phyloP scores from a whole-genome alignment of 495 filamentous ascomycete genomes.

The Tuber brumale region DNA sequence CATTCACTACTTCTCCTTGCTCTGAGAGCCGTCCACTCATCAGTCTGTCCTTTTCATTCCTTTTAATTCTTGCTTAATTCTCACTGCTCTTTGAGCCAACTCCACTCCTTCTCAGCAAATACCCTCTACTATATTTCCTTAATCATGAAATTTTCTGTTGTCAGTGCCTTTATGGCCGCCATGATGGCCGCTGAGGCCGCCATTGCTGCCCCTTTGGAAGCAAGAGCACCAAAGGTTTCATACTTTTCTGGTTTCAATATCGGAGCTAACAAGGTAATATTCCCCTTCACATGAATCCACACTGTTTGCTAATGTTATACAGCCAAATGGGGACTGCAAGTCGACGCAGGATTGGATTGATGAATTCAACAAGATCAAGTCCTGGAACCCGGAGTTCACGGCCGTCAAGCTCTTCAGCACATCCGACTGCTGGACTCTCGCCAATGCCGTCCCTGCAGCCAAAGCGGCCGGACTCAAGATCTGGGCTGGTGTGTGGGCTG shows the following conservation, averaged over 20 bases:
- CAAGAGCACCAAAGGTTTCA: slow-evolving; percentile 44
- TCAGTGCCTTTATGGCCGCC: slow-evolving; percentile 44
- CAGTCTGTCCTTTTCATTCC: background rate
- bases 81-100: background rate
- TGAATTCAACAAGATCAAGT: slow-evolving; percentile 66
- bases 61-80: background rate
- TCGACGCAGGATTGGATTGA: slow-evolving; percentile 59
- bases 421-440: slow-evolving; percentile 55
- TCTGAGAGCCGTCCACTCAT: background rate
- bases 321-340: slow-evolving; percentile 57
- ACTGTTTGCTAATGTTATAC: slow-evolving; percentile 31
- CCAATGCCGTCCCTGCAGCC: slow-evolving; percentile 51
- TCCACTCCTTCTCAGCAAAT: background rate
- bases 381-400: slow-evolving; percentile 61
- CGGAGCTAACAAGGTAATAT: slow-evolving; percentile 49
- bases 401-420: slow-evolving; percentile 65
- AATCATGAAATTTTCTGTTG: slow-evolving; percentile 43
- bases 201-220: slow-evolving; percentile 45
- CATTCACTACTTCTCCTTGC: background rate
- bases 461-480: slow-evolving; percentile 41
- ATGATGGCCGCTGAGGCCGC: slow-evolving; percentile 46
- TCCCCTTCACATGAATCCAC: background rate
- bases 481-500: slow-evolving; percentile 47
- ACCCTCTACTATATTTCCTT: slow-evolving; percentile 41
- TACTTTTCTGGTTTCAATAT: slow-evolving; percentile 77